Evolutionary conservation across 164 flowering plant species (phyloP), one percentile per base, ranked within the genome.

Genomic region (Dillenia turbinata): DNA sequence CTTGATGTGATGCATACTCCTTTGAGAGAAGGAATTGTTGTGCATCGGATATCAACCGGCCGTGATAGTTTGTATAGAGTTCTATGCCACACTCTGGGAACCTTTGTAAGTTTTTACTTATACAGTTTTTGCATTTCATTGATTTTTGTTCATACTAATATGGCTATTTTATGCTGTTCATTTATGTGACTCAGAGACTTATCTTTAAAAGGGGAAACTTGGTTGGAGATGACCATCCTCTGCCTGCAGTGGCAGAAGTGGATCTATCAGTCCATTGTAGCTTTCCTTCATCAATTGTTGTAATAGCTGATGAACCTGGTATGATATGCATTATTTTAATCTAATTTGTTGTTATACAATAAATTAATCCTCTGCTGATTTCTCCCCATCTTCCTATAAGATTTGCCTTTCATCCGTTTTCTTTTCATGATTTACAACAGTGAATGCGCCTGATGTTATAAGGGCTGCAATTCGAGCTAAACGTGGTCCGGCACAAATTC

Each of bases 271-370:
- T 93, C 51, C 47, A 60, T 15, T 90, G 98, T 68, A 69, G 78
- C 56, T 60, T 89, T 59, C 98, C 98, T 66, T 75, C 85, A 8
- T 81, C 92, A 11, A 78, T 93, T 69, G 77, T 69, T 15, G 59
- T 93, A 54, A 65, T 93, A 63, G 96, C 81, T 64, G 96, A 93
- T 78, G 87, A 89, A 73, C 83, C 88, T 69, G 96, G 96, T 90
- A 73, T 22, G 66, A 10, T 53, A 44, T 56, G 13, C 12, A 49
- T 43, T 3, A 10, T 14, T n/a, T 43, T 26, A 9, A 10, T 61
- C 26, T 33, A 11, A 10, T 19, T 12, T 6, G 5, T 45, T 26
- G 11, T 48, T 46, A 13, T 2, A 5, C 45, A 46, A 43, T 49
- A 14, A 19, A 45, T 33, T 33, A 4, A 7, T 33, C 0, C 40